phyloP scores from a whole-genome alignment of 2,329 filamentous ascomycete genomes.

The Fusarium xyrophilum region DNA sequence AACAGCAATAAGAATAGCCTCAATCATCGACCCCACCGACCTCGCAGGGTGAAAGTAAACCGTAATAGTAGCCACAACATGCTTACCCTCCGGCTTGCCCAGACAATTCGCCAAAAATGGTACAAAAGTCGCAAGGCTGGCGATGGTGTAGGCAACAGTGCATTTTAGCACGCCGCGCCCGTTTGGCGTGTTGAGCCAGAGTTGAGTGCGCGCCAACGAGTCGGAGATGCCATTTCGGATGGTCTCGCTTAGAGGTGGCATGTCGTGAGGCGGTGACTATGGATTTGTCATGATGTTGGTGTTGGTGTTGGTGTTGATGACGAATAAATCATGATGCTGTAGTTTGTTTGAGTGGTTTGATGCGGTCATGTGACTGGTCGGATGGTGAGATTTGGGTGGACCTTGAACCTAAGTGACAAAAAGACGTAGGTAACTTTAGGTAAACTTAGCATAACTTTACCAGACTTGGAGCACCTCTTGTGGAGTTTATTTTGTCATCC shows the following conservation, averaged over 20 bases:
- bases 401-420: too few species aligned
- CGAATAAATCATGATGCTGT: conserved; percentile 4
- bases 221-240: conserved; percentile 42
- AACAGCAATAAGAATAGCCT: conserved; percentile 78
- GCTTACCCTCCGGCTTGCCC: conserved; percentile 87
- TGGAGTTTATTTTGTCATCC: too few species aligned
- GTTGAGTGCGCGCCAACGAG: conserved; percentile 61
- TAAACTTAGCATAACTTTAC: too few species aligned
- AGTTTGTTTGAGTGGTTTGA: not conserved
- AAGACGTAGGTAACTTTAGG: too few species aligned
- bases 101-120: conserved; percentile 74
- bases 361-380: conserved; percentile 25
- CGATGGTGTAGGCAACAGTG: conserved; percentile 86
- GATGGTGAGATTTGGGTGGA: not conserved
- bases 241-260: conserved; percentile 18
- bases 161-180: conserved; percentile 88
- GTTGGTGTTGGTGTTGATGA: not conserved
- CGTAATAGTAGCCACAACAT: conserved; percentile 90
- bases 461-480: too few species aligned
- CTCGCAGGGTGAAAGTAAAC: conserved; percentile 94
- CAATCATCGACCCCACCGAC: conserved; percentile 86
- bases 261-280: not conserved
- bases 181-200: conserved; percentile 66
- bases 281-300: conserved; percentile 8
- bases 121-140: conserved; percentile 84